Evolutionary conservation across 257 asterid genomes (phyloP), one percentile per base, ranked within the genome.

Genomic region (Leptodermis oblonga): DNA sequence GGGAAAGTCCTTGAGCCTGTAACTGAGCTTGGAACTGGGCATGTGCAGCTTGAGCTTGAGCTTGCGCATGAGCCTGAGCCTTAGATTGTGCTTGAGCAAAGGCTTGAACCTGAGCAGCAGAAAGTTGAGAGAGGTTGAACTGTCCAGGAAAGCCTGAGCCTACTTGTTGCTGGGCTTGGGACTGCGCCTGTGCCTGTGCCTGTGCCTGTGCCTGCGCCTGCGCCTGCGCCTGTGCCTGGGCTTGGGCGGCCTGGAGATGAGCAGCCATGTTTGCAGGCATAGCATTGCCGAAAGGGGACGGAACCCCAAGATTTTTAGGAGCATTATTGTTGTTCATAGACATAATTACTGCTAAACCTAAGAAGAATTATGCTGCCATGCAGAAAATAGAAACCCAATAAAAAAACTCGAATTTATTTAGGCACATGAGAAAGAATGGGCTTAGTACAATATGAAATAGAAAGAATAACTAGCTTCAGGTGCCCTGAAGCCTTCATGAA

Each of bases 21-120:
- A 93, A 76, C 53, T 87, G 92, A 1, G 91, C 95, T 65, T 87
- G 91, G 54, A 85, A 90, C 39, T 86, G 97, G 22, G 94, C 89
- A 26, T 85, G 93, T 7, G 87, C 86, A 20, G 80, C 84, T 30
- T 76, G 81, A 11, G 84, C 89, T 17, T 87, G 92, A 13, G 90
- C 89, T 65, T 87, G 83, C 13, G 92, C 85, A 43, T 77, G 79
- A n/a, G 79, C 77, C 72, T 75, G 77, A 69, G 82, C 77, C 39
- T 83, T 83, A 8, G 96, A 80, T 53, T 88, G 95, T n/a, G 89
- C 93, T 72, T 89, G 95, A 34, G 86, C 87, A n/a, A 84, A 66
- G 33, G 97, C 98, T 74, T 92, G 97, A 7, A 81, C 90, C 73
- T 90, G 97, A 73, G 96, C 96, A 41, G 91, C 87, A 14, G 92